phyloP scores from a whole-genome alignment of 75 land plant species.

The Picea sitchensis region DNA sequence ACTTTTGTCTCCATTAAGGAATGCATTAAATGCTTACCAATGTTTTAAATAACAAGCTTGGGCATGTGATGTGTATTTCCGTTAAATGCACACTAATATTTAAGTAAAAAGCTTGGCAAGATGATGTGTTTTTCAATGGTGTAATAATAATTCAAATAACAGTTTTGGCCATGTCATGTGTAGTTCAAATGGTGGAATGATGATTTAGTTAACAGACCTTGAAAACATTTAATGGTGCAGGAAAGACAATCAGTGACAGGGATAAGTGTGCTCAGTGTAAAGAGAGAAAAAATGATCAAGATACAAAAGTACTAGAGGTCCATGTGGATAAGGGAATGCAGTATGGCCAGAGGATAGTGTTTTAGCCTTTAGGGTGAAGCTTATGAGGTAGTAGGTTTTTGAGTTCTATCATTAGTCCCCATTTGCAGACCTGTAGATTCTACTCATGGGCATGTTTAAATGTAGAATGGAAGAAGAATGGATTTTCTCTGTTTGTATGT shows the following conservation, averaged over 20 bases:
- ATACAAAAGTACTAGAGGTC: constrained; percentile 76
- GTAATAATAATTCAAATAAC: not conserved
- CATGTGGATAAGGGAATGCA: constrained; percentile 82
- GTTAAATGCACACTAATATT: too few species aligned
- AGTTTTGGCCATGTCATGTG: not conserved
- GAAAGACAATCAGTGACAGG: constrained; percentile 62
- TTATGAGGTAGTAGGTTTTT: constrained; percentile 66
- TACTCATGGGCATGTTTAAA: too few species aligned
- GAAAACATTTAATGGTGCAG: constrained; percentile 14
- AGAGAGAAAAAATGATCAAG: constrained; percentile 64
- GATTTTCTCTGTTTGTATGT: too few species aligned
- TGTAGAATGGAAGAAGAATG: too few species aligned
- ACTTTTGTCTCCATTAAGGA: too few species aligned
- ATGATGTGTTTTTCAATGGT: not conserved
- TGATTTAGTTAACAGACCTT: too few species aligned
- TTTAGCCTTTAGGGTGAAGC: constrained; percentile 48
- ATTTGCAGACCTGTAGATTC: not conserved
- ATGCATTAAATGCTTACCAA: not conserved
- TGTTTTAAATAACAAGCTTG: not conserved
- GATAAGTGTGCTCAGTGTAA: constrained; percentile 70
- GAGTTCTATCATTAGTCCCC: not conserved
- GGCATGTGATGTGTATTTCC: too few species aligned
- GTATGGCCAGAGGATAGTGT: constrained; percentile 59
- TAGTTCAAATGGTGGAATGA: too few species aligned
- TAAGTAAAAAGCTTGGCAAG: too few species aligned